Base-by-base conservation (phyloP, 2,329 filamentous ascomycete species). In the Thielaviopsis cerberus region DNA sequence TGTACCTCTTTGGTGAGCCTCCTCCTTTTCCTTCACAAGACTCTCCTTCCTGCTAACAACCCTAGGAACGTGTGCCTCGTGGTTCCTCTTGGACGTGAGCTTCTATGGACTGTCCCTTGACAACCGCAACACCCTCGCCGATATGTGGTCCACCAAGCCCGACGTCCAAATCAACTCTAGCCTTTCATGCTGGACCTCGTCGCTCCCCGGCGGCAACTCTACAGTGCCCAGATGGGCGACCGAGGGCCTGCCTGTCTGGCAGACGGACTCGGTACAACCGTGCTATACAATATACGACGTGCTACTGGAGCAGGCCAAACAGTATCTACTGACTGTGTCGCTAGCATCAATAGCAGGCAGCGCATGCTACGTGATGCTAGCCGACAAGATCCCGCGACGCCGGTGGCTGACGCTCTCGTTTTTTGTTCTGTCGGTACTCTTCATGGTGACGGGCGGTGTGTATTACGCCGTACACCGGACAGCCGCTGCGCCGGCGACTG, bases 91-190 rank as follows among this genome's bases (percentile, higher is more conserved):
- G 11, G 78, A 81, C 58, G 68, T 80, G n/a, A 75, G 74, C 15
- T 80, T 79, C 62, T 79, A 79, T 61, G 77, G 77, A 2, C 75
- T 79, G 58, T 74, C 74, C 3, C 69, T 79, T 4, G 74, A 75
- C 54, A 74, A 74, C 57, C 64, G 70, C 54, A 68, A 69, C 6
- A 72, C 71, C 0, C 64, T 74, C 1, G 69, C 71, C 23, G 71
- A 72, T 51, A 67, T 74, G 57, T 74, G 72, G 72, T 69, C 69
- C 10, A 74, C 72, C 0, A 67, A 63, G 0, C 57, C 61, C 1
- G 64, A 67, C 1, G 65, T 67, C 0, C 62, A 62, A 1, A 67
- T 77, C 55, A 66, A 72, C 58, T 60, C 67, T 1, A 64, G 63
- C 15, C 69, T 77, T 0, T 57, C 64, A n/a, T 77, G 75, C 64